phyloP scores from a whole-genome alignment of 2,329 filamentous ascomycete species.

The Cercospora janseana region DNA sequence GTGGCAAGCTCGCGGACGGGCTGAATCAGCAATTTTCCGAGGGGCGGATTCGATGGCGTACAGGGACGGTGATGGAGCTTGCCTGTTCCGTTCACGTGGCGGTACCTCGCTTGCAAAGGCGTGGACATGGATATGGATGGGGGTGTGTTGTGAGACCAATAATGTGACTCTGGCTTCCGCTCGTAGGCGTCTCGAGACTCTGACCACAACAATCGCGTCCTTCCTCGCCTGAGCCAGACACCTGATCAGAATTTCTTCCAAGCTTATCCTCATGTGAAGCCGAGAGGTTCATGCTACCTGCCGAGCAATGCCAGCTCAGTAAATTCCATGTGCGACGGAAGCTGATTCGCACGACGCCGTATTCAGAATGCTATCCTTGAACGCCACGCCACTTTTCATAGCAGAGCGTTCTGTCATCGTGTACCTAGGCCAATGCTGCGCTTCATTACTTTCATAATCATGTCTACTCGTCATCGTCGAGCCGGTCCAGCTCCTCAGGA shows the following conservation, averaged over 20 bases:
- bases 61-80: not conserved
- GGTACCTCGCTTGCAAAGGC: too few species aligned
- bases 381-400: slow-evolving; percentile 10
- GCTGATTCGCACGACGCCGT: slow-evolving; percentile 1
- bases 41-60: not conserved
- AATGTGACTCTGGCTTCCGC: not conserved
- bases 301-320: not conserved
- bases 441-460: slow-evolving; percentile 11
- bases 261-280: too few species aligned
- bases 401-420: slow-evolving; percentile 3
- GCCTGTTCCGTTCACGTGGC: too few species aligned
- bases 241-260: too few species aligned
- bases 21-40: slow-evolving; percentile 10
- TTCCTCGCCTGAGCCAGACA: too few species aligned
- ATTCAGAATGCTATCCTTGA: slow-evolving; percentile 7
- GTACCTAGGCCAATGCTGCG: slow-evolving; percentile 3
- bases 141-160: not conserved
- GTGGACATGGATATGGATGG: not conserved
- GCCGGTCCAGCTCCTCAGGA: slow-evolving; percentile 42
- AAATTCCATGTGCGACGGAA: slow-evolving; percentile 1
- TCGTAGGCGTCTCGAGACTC: too few species aligned
- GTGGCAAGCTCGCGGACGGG: not conserved
- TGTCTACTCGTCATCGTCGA: slow-evolving; percentile 45
- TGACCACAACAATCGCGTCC: too few species aligned
- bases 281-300: slow-evolving; percentile 9